Evolutionary conservation across 306 rosid genomes (phyloP), one percentile per base, ranked within the genome.

Genomic region (Acacia crassicarpa): DNA sequence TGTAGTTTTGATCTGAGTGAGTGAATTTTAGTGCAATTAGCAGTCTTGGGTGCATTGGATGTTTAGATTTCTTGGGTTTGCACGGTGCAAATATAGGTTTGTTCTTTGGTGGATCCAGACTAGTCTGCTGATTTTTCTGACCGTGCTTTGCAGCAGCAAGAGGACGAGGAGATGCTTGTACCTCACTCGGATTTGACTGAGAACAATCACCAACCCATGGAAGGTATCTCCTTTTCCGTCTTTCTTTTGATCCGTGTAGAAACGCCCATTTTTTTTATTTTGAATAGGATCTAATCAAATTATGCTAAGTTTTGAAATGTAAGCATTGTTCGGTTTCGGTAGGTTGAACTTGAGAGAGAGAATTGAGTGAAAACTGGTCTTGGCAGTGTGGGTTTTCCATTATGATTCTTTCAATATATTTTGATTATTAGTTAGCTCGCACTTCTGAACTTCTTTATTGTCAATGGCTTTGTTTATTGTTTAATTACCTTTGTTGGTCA

Each of bases 131-230:
- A 78, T 83, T 72, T 71, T 75, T 63, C 82, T 65, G 71, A 78
- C 16, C 75, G 74, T 74, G 30, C 10, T 75, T 85, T 83, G 78
- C 92, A 90, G 93, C 97, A 87, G 87, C 97, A 88, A 83, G 98
- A 93, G 85, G 98, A 94, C 69, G 98, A 94, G 83, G 98, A 92
- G 95, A 94, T 91, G 94, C 98, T 94, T 63, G 95, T 92, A 4
- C 94, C 95, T 27, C 90, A 86, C 81, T 85, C 95, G 2, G 97
- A 94, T 90, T 90, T 89, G 91, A 80, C 89, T 2, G 95, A 92
- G 82, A 91, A 89, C 83, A 89, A 92, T 85, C 97, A 92, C 82
- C 94, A 94, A 69, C 92, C 95, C 72, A 92, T 92, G 98, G 98
- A 94, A 78, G 98, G 98, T 86, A 77, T 38, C 41, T 72, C 13